Base-by-base conservation (phyloP, 192 early-diverging fungal genomes). In the Dissophora globulifera region DNA sequence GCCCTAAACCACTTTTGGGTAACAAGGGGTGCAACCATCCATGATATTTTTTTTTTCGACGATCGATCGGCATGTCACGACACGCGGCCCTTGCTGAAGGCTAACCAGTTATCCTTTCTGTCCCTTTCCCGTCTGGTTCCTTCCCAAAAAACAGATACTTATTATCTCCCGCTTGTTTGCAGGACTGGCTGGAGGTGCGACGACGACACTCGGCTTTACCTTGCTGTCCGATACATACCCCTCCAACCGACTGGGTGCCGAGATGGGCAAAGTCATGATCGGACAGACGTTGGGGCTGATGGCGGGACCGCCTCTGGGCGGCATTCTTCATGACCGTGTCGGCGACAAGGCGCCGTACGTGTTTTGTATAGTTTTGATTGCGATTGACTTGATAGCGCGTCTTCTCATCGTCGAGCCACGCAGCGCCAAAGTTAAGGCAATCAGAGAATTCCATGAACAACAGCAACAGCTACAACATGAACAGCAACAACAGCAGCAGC, bases 201-300 rank as follows among this genome's bases (percentile, higher is more conserved):
- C 48, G 41, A 67, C 70, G 64, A 82, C 75, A 20, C 52, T 78
- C 16, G 70, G 66, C 10, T 67, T 82, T 42, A 67, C 75, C 0
- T 35, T 79, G 25, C 43, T 82, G 17, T 78, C 81, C 12, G 81
- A 79, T 45, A 79, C 78, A 11, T 83, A 68, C 38, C 81, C 81
- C 22, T 50, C 58, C 25, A 76, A 76, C 40, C 60, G 71, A 40
- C 48, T 68, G n/a, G 83, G 79, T 33, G 40, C 64, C 3, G 69
- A 84, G 46, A 84, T 81, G 80, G 83, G 83, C 9, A 81, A 81
- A 40, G 61, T 81, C 35, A 59, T 81, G 58, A 57, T 79, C 16
- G 79, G 74, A 27, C 81, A 81, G 54, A 65, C 80, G 4, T 27
- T 81, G 10, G 83, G 83, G 11, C 54, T 84, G 58, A 65, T 81